Percentiles rank a stretch among this genome's conserved stretches.
Conservation (phyloP, 371 early-diverging fungal genomes). For the Capniomyces stellatus region DNA sequence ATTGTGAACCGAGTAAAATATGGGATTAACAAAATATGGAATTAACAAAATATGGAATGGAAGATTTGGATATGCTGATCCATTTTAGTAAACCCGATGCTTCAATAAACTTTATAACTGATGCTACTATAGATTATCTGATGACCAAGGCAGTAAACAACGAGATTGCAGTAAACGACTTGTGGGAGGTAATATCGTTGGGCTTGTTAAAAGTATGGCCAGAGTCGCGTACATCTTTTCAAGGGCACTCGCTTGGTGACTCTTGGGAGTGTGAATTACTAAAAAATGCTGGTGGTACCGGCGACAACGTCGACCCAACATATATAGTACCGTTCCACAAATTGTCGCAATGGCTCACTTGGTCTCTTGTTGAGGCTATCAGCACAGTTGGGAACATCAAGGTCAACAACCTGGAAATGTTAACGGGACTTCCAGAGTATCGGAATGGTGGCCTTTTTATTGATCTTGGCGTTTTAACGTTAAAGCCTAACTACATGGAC, state of each 20-base stretch:
- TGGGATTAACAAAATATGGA: conserved; percentile 5
- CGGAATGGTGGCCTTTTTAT: conserved; percentile 69
- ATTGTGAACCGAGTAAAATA: conserved; percentile 30
- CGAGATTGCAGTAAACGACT: conserved; percentile 33
- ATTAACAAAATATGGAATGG: not conserved
- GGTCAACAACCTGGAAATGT: conserved; percentile 35
- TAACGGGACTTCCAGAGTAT: conserved; percentile 88
- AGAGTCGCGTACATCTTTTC: conserved; percentile 45
- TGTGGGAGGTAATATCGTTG: conserved; percentile 67
- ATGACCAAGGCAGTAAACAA: conserved; percentile 14
- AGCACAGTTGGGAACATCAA: conserved; percentile 32
- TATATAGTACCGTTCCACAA: conserved; percentile 74
- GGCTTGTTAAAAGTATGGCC: conserved; percentile 62
- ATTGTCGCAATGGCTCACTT: conserved; percentile 86
- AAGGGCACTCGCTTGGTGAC: conserved; percentile 66
- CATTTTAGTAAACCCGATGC: not conserved
- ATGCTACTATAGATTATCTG: conserved; percentile 25
- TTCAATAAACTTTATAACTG: not conserved
- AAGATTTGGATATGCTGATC: not conserved
- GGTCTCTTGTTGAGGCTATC: conserved; percentile 71
- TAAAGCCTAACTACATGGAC: conserved; percentile 20
- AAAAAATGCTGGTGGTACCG: conserved; percentile 1
- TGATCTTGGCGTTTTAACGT: conserved; percentile 40
- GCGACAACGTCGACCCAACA: conserved; percentile 4
- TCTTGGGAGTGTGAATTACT: conserved; percentile 67